phyloP scores from a whole-genome alignment of 352 stramenopile species.

The Plasmopara viticola region DNA sequence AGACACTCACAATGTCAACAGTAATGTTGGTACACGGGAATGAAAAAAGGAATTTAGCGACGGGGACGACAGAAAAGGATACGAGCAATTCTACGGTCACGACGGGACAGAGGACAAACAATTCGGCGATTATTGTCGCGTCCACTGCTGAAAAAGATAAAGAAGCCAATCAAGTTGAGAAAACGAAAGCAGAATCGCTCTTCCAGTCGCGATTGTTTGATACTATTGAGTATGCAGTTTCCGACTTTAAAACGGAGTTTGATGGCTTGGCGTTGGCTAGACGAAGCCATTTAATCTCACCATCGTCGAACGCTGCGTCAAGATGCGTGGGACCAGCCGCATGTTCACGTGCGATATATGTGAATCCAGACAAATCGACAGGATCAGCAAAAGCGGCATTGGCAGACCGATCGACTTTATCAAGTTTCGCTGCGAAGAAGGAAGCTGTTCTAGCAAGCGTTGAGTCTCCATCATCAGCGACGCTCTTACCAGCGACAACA shows the following conservation, averaged over 20 bases:
- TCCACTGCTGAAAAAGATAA: neutral
- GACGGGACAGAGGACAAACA: too few species aligned
- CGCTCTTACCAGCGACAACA: neutral
- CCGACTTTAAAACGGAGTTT: conserved; percentile 37
- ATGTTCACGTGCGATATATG: neutral
- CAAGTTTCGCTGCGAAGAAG: neutral
- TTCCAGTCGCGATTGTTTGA: conserved; percentile 43
- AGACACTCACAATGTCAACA: neutral
- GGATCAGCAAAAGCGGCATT: conserved; percentile 5
- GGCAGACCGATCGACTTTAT: neutral
- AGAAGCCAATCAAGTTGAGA: neutral
- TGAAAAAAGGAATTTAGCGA: too few species aligned
- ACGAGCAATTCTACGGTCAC: neutral
- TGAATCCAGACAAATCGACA: conserved; percentile 1
- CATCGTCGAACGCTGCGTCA: conserved; percentile 10
- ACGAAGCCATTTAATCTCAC: conserved; percentile 19
- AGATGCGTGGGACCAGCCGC: conserved; percentile 2
- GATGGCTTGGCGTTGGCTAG: conserved; percentile 38
- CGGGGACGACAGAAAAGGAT: neutral
- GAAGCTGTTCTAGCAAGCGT: neutral
- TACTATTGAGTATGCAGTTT: conserved; percentile 26
- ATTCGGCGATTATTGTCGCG: neutral
- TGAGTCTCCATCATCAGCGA: neutral
- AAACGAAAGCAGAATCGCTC: conserved; percentile 13
- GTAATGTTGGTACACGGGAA: neutral